These are phyloP conservation scores for Lignosus rhinocerotis DNA, from an alignment of 1,284 basidiomycete genomes.

Conservation along the genomic window DNA sequence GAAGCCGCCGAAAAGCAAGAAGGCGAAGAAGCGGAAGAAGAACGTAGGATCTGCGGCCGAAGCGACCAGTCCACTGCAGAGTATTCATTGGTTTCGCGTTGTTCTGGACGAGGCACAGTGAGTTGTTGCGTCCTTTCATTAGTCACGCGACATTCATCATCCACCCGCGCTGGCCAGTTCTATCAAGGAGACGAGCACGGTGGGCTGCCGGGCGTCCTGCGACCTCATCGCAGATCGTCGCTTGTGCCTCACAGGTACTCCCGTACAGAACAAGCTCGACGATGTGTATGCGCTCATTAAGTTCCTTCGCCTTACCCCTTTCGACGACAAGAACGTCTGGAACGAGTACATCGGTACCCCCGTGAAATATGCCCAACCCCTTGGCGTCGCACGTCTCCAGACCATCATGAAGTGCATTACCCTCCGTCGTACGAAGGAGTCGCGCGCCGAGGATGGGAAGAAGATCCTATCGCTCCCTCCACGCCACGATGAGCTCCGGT, in stretches of 20 bases:
- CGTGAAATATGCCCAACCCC: constrained; percentile 88
- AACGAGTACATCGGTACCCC: constrained; percentile 90
- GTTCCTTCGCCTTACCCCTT: constrained; percentile 90
- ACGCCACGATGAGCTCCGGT: constrained; percentile 82
- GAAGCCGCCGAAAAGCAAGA: constrained; percentile 58
- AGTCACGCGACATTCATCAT: neutral
- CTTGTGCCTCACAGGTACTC: constrained; percentile 94
- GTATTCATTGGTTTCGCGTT: constrained; percentile 96
- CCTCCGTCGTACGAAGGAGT: constrained; percentile 94
- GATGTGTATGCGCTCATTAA: constrained; percentile 97
- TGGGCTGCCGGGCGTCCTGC: constrained; percentile 93
- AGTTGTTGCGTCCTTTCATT: constrained; percentile 36
- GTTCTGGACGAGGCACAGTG: constrained; percentile 99
- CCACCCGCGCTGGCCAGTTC: constrained; percentile 53
- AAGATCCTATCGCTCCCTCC: constrained; percentile 87
- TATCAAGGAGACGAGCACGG: constrained; percentile 95
- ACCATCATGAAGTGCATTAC: constrained; percentile 98
- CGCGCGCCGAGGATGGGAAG: constrained; percentile 78
- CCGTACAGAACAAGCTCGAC: constrained; percentile 98
- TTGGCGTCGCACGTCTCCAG: constrained; percentile 92
- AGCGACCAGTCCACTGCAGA: constrained; percentile 86
- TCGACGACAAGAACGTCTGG: constrained; percentile 93
- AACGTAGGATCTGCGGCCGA: constrained; percentile 47
- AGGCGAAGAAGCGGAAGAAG: constrained; percentile 73
- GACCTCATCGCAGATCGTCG: constrained; percentile 93